Conservation (phyloP, 129 eudicot genomes). For the Rutidosis leptorrhynchoides region DNA sequence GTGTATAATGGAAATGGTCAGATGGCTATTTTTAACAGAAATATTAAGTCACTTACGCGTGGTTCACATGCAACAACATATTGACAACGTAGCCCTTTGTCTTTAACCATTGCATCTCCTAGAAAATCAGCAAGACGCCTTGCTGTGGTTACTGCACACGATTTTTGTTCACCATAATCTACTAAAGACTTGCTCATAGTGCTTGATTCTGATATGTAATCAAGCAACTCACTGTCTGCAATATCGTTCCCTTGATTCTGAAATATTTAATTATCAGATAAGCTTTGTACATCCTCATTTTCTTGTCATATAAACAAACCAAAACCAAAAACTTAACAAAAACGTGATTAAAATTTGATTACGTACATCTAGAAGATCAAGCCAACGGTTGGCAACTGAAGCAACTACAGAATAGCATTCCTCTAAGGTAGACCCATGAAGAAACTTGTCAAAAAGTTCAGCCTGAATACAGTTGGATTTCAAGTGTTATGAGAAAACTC, state of each 20-base stretch:
- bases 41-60: slow-evolving; percentile 49
- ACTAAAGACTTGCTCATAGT: slow-evolving; percentile 99
- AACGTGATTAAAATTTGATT: slow-evolving; percentile 30
- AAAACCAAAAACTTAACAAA: slow-evolving; percentile 10
- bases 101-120: slow-evolving; percentile 98
- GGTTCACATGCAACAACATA: slow-evolving; percentile 99
- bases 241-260: slow-evolving; percentile 97
- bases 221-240: slow-evolving; percentile 93
- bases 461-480: slow-evolving; percentile 58
- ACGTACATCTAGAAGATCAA: slow-evolving; percentile 98
- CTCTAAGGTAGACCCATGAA: slow-evolving; percentile 87
- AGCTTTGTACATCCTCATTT: slow-evolving; percentile 4
- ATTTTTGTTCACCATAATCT: slow-evolving; percentile 92
- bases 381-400: slow-evolving; percentile 98
- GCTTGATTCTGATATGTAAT: slow-evolving; percentile 95
- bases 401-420: slow-evolving; percentile 98
- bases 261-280: slow-evolving; percentile 26
- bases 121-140: slow-evolving; percentile 93
- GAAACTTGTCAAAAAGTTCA: slow-evolving; percentile 95
- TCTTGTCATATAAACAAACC: background rate
- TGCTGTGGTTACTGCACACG: slow-evolving; percentile 99
- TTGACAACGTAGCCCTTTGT: slow-evolving; percentile 92
- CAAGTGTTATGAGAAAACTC: slow-evolving; percentile 16
- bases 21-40: background rate
- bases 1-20: background rate